Conservation (phyloP, 352 stramenopile species). For the Phytophthora ramorum region DNA sequence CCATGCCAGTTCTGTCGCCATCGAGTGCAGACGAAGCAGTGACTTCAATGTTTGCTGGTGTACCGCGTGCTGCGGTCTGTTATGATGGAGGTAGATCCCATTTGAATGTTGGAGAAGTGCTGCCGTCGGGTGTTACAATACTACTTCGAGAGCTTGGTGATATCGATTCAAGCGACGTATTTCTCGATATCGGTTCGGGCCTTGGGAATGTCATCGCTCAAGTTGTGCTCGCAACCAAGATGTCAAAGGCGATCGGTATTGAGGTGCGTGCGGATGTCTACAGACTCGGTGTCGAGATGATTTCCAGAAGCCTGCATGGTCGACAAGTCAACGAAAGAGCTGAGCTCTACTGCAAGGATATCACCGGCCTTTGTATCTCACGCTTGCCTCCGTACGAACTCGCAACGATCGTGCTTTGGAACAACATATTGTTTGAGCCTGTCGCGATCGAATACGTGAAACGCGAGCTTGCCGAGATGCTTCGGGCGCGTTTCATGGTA, state of each 20-base stretch:
- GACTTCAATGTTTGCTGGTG: not conserved
- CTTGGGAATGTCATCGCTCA: slow-evolving; percentile 5
- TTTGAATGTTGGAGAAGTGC: slow-evolving; percentile 3
- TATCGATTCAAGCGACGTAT: not conserved
- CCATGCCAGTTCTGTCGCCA: not conserved
- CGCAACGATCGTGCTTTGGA: not conserved
- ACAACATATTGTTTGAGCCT: not conserved
- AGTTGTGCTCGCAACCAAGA: not conserved
- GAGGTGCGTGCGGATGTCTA: not conserved
- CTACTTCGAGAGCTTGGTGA: not conserved
- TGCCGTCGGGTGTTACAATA: not conserved
- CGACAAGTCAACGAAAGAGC: not conserved
- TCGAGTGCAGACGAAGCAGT: not conserved
- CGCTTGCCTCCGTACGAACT: not conserved
- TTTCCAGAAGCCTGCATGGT: not conserved
- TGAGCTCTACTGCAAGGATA: not conserved
- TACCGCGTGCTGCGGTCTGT: slow-evolving; percentile 1
- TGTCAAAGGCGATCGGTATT: not conserved
- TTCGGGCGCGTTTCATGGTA: not conserved
- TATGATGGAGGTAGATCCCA: not conserved
- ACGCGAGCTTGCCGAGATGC: not conserved
- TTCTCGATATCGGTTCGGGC: not conserved
- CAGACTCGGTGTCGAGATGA: not conserved
- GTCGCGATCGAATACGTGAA: not conserved
- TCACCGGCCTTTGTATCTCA: not conserved